A percentile compares a stretch with the other conserved stretches of the same genome.
Conservation (phyloP, 176 grass and related monocot genomes). For the Phyllostachys edulis region DNA sequence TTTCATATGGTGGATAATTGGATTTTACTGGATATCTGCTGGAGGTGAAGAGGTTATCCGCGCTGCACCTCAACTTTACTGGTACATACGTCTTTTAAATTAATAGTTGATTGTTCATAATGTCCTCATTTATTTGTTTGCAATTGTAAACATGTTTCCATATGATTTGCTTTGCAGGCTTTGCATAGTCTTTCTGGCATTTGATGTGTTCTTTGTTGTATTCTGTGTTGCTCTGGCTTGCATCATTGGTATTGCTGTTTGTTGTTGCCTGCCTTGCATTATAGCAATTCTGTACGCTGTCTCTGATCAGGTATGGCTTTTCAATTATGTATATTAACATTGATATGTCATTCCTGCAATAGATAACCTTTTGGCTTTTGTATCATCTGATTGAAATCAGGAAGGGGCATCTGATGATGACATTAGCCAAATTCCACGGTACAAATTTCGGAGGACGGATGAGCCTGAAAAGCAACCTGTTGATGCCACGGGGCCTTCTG, state of each 20-base stretch:
- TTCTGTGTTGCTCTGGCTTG: slow-evolving; percentile 91
- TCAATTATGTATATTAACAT: not conserved
- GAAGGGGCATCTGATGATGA: slow-evolving; percentile 95
- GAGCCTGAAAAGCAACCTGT: slow-evolving; percentile 46
- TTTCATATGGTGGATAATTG: slow-evolving; percentile 91
- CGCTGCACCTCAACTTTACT: slow-evolving; percentile 76
- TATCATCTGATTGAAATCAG: slow-evolving; percentile 40
- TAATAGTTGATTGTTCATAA: not conserved
- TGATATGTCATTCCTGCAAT: not conserved
- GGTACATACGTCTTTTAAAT: slow-evolving; percentile 40
- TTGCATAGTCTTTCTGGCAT: slow-evolving; percentile 87
- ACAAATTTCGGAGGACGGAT: slow-evolving; percentile 56
- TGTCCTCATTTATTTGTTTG: slow-evolving; percentile 18
- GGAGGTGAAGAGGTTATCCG: slow-evolving; percentile 70
- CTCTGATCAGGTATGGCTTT: slow-evolving; percentile 73
- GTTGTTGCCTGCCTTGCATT: slow-evolving; percentile 96
- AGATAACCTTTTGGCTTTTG: slow-evolving; percentile 22
- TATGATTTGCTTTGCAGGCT: slow-evolving; percentile 58
- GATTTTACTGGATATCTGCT: slow-evolving; percentile 88
- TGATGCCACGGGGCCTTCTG: slow-evolving; percentile 45
- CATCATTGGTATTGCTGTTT: slow-evolving; percentile 89
- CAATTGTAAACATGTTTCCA: slow-evolving; percentile 1
- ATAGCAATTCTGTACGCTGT: slow-evolving; percentile 90
- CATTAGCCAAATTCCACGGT: slow-evolving; percentile 73
- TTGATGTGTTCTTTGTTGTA: slow-evolving; percentile 92